A percentile compares a stretch with the other conserved stretches of the same genome.
Evolutionary conservation across 1,284 basidiomycete genomes (phyloP).

Genomic region (Pascua sp.): DNA sequence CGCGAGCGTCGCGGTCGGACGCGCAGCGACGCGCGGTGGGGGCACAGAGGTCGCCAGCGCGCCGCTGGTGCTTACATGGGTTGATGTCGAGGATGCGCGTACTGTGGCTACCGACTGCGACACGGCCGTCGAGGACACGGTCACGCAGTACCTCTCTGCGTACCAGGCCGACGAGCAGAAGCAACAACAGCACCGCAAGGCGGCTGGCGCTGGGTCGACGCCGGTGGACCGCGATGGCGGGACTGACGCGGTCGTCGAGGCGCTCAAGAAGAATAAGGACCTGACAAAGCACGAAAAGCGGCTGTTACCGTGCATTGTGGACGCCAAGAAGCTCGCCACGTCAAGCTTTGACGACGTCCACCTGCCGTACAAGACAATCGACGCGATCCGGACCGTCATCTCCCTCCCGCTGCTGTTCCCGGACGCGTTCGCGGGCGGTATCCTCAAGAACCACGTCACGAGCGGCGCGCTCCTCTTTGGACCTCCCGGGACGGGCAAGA

Average conservation of each 20-base stretch:
- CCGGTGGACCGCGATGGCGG: neutral
- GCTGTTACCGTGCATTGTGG: slow-evolving; percentile 75
- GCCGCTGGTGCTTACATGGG: slow-evolving; percentile 23
- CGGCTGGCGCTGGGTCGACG: neutral
- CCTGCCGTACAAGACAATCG: slow-evolving; percentile 76
- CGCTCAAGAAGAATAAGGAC: slow-evolving; percentile 66
- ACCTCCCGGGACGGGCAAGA: slow-evolving; percentile 87
- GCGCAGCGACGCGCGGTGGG: slow-evolving; percentile 6
- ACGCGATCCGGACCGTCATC: slow-evolving; percentile 83
- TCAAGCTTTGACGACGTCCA: slow-evolving; percentile 85
- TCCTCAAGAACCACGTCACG: slow-evolving; percentile 85
- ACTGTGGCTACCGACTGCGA: slow-evolving; percentile 14
- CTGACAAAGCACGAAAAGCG: slow-evolving; percentile 73
- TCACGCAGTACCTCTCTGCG: slow-evolving; percentile 19
- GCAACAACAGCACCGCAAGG: neutral
- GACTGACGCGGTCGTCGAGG: slow-evolving; percentile 67
- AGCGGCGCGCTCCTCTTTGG: slow-evolving; percentile 83
- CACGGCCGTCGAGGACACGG: slow-evolving; percentile 12
- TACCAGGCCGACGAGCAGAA: slow-evolving; percentile 15
- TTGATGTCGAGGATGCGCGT: slow-evolving; percentile 26
- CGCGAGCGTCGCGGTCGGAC: slow-evolving; percentile 25
- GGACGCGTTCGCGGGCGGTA: slow-evolving; percentile 81
- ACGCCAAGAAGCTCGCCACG: slow-evolving; percentile 60
- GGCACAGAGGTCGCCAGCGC: neutral
- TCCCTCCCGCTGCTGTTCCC: slow-evolving; percentile 87